Base-by-base conservation (phyloP, 768 basidiomycete species). In the Trametes cubensis region DNA sequence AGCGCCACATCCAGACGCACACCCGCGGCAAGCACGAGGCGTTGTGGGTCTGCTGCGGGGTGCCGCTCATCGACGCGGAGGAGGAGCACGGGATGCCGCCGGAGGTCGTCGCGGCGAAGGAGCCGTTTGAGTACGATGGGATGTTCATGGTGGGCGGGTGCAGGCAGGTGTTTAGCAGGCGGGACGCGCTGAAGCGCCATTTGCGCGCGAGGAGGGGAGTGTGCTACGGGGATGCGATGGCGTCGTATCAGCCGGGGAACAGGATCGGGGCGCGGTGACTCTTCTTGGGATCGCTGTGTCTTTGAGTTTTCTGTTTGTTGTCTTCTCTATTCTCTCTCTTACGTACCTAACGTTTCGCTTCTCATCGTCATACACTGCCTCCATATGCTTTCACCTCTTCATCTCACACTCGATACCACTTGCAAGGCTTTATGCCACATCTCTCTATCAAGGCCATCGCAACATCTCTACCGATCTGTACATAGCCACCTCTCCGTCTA, bases 81-180 rank as follows among this genome's bases (percentile, higher is more conserved):
- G 23, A 25, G n/a, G 34, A 38, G 60, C 50, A 53, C 40, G 49
- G 34, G 7, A 30, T 52, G 45, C 39, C 44, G 45, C 39, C 44
- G 42, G 55, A 28, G 53, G 21, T 30, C 17, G 25, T 39, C 34
- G 20, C 28, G 17, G n/a, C n/a, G 45, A 34, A 42, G 49, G 49
- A 57, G 54, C 34, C 49, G 20, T 58, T 40, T n/a, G 25, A n/a
- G 56, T 58, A 49, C 51, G 21, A 34, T 4, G 64, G 59, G n/a
- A n/a, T 8, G 46, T 38, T 26, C 44, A 65, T 61, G 64, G 52
- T 62, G 13, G 64, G 64, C 34, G 64, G 64, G 18, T 65, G 64
- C 44, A 30, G 46, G 60, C 57, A 62, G 55, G 56, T 55, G 14
- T 65, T 62, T 56, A 61, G 55, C 25, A 18, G 64, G 20, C 30